phyloP scores from a whole-genome alignment of 2,329 filamentous ascomycete species.

The Thelonectria blattea region DNA sequence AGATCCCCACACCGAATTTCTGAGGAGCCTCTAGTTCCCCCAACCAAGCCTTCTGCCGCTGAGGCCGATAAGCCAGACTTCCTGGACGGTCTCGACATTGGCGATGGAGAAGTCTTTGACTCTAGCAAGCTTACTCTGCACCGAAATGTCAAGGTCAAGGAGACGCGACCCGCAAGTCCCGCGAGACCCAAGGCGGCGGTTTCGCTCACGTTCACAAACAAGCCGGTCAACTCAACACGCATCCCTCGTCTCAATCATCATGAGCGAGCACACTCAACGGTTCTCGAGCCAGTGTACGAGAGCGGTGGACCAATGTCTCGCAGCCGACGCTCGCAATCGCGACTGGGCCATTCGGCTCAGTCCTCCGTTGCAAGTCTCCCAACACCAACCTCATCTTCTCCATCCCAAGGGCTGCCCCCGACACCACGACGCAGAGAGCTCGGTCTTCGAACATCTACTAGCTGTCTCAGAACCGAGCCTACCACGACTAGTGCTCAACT shows the following conservation, averaged over 20 bases:
- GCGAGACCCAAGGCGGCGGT: conserved; percentile 76
- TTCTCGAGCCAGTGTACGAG: conserved; percentile 92
- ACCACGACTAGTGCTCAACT: conserved; percentile 72
- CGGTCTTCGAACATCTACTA: conserved; percentile 59
- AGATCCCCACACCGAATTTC: conserved; percentile 59
- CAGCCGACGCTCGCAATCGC: conserved; percentile 67
- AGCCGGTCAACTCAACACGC: conserved; percentile 67
- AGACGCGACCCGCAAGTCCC: conserved; percentile 71
- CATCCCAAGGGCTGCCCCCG: conserved; percentile 59
- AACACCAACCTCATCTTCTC: conserved; percentile 64
- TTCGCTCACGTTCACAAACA: conserved; percentile 90
- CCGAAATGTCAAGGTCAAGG: conserved; percentile 89
- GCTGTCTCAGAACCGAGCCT: conserved; percentile 62
- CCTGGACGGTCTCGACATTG: conserved; percentile 84
- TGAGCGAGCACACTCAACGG: conserved; percentile 71
- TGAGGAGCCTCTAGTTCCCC: conserved; percentile 44
- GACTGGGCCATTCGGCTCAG: conserved; percentile 71
- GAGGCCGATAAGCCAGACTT: conserved; percentile 74
- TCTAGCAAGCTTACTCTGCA: conserved; percentile 83
- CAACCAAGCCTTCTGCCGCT: conserved; percentile 42
- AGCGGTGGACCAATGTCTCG: conserved; percentile 75
- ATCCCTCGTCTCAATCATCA: conserved; percentile 79
- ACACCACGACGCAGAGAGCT: conserved; percentile 68
- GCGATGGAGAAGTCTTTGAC: conserved; percentile 81
- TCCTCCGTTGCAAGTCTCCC: conserved; percentile 71